Percentiles rank a stretch among this genome's conserved stretches.
Evolutionary conservation across 2,329 filamentous ascomycete genomes (phyloP).

Genomic region (Pestalotiopsis sp.): DNA sequence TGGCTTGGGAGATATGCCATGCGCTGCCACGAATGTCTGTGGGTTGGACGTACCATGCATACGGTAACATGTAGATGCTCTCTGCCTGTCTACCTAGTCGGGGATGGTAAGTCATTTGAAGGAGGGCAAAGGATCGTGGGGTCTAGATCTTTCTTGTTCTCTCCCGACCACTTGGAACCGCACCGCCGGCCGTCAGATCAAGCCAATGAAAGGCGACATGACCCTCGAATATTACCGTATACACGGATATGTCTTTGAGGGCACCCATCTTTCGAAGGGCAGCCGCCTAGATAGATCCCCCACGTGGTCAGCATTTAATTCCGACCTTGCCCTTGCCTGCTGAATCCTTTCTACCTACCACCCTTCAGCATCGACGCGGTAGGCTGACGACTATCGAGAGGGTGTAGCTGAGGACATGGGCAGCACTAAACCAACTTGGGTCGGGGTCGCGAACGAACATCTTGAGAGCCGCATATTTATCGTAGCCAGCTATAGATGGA

Average conservation of each 20-base stretch:
- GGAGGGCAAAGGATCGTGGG: not conserved
- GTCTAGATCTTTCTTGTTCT: not conserved
- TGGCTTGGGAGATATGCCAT: not conserved
- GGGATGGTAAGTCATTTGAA: too few species aligned
- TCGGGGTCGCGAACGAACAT: not conserved
- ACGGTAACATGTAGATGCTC: too few species aligned
- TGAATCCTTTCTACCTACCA: not conserved
- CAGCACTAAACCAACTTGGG: not conserved
- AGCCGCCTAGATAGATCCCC: not conserved
- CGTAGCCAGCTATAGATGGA: not conserved
- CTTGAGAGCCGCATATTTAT: not conserved
- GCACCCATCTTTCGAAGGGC: not conserved
- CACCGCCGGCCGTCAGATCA: not conserved
- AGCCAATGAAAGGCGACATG: not conserved
- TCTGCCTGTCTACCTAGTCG: too few species aligned
- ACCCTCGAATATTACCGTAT: not conserved
- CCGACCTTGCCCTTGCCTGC: not conserved
- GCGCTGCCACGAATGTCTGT: not conserved
- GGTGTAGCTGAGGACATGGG: not conserved
- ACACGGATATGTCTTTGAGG: not conserved
- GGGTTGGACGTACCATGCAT: too few species aligned
- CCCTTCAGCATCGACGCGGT: not conserved
- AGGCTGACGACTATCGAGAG: not conserved
- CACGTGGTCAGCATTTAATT: not conserved
- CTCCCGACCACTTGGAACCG: not conserved